Evolutionary conservation across 768 basidiomycete species (phyloP).

Genomic region (Amylocystis lapponica): DNA sequence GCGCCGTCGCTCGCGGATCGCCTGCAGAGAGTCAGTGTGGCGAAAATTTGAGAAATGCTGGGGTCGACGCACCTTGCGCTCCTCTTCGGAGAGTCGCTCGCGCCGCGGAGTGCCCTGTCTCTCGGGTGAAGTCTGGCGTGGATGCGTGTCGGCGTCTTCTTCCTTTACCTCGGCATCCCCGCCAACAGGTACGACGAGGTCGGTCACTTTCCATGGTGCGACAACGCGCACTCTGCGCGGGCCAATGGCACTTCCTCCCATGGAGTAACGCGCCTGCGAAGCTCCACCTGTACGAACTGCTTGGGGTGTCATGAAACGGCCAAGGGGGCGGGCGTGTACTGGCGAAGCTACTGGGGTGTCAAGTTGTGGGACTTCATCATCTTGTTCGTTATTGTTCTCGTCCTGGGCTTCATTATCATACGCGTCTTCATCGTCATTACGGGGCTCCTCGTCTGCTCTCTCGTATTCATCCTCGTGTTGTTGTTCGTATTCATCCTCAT

Average conservation of each 20-base stretch:
- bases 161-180: conserved; percentile 10
- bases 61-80: conserved; percentile 34
- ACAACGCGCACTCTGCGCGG: conserved; percentile 43
- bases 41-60: no score
- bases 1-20: conserved; percentile 56
- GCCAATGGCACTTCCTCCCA: conserved; percentile 35
- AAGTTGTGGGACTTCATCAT: conserved; percentile 3
- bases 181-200: conserved; percentile 40
- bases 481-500: conserved; percentile 23
- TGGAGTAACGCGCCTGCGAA: conserved; percentile 28
- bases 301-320: conserved; percentile 58
- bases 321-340: conserved; percentile 13
- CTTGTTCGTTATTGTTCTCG: conserved; percentile 1
- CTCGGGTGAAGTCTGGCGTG: conserved; percentile 1
- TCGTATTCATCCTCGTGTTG: conserved; percentile 13
- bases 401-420: conserved; percentile 7
- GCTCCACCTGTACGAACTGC: conserved; percentile 4
- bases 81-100: conserved; percentile 36
- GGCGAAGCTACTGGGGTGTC: background rate
- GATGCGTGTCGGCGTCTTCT: conserved; percentile 7
- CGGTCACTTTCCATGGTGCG: conserved; percentile 50
- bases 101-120: conserved; percentile 11
- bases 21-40: conserved; percentile 26
- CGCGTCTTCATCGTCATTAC: conserved; percentile 4
- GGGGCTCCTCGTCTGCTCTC: conserved; percentile 13